These are phyloP conservation scores for Kwoniella shandongensis DNA, from an alignment of 768 basidiomycete species.

Conservation along the genomic window DNA sequence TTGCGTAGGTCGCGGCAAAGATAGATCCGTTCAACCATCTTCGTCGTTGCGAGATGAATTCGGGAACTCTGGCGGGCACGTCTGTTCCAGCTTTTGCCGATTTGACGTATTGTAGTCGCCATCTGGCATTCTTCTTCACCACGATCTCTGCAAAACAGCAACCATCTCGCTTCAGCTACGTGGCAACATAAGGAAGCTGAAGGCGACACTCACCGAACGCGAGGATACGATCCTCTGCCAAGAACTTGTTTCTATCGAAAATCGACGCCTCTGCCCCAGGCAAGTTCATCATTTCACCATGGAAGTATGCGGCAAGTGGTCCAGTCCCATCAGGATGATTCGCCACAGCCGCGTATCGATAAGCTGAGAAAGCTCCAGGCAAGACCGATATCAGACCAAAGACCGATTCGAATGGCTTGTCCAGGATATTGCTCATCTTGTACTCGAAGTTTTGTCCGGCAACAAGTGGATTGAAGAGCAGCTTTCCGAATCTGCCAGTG, in stretches of 20 bases:
- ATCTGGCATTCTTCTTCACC: constrained; percentile 43
- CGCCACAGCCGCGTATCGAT: constrained; percentile 46
- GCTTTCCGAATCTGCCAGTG: constrained; percentile 41
- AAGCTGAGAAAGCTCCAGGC: constrained; percentile 50
- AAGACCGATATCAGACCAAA: constrained; percentile 49
- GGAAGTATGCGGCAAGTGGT: constrained; percentile 46
- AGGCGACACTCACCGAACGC: constrained; percentile 57
- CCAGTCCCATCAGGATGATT: constrained; percentile 49
- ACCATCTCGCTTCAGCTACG: constrained; percentile 3
- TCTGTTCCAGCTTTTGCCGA: constrained; percentile 51
- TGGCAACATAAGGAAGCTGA: not conserved
- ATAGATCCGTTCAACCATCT: constrained; percentile 54
- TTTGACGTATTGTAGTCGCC: constrained; percentile 52
- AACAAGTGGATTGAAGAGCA: constrained; percentile 47
- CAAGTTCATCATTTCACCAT: constrained; percentile 49
- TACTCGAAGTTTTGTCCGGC: constrained; percentile 51
- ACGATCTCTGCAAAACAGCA: constrained; percentile 36
- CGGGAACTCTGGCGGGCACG: constrained; percentile 42
- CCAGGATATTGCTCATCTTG: constrained; percentile 50
- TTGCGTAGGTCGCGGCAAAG: constrained; percentile 46
- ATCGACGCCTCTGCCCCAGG: constrained; percentile 40
- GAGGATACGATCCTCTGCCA: constrained; percentile 64
- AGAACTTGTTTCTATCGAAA: constrained; percentile 81
- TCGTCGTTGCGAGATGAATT: constrained; percentile 52
- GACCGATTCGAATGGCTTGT: constrained; percentile 49